Conservation (phyloP, 2,329 filamentous ascomycete genomes). For the Ceratocystis smalleyi region DNA sequence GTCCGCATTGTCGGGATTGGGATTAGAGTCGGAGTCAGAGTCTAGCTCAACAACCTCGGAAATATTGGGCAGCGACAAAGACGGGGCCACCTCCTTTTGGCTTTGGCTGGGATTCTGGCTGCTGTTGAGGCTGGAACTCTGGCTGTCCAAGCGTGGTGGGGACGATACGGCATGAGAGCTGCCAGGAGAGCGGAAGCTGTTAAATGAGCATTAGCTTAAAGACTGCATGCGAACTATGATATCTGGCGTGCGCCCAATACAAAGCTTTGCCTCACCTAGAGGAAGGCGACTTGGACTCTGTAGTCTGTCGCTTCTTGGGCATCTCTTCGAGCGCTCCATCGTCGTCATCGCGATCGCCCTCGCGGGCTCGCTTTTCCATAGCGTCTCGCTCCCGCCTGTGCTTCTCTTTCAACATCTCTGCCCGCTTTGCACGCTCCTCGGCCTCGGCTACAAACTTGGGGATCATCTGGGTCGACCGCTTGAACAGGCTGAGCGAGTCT, state of each 20-base stretch:
- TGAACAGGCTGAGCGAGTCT: conserved; percentile 32
- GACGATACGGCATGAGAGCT: neutral
- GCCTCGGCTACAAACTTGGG: conserved; percentile 30
- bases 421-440: conserved; percentile 20
- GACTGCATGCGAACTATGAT: neutral
- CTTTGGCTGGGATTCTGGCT: neutral
- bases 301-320: conserved; percentile 2
- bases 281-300: neutral
- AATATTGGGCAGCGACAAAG: neutral
- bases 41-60: neutral
- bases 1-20: neutral
- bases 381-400: neutral
- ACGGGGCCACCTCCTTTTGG: neutral
- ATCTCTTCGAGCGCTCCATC: neutral
- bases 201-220: too few relatives aligned
- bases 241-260: neutral
- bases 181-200: neutral
- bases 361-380: neutral
- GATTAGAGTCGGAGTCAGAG: neutral
- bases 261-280: neutral
- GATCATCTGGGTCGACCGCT: conserved; percentile 35
- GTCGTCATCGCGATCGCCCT: neutral
- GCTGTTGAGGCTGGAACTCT: neutral
- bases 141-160: neutral
- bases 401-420: conserved; percentile 5